Percentiles rank a stretch among this genome's conserved stretches.
These are phyloP conservation scores for Adansonia digitata DNA, from an alignment of 345 rosid genomes.

Conservation along the genomic window DNA sequence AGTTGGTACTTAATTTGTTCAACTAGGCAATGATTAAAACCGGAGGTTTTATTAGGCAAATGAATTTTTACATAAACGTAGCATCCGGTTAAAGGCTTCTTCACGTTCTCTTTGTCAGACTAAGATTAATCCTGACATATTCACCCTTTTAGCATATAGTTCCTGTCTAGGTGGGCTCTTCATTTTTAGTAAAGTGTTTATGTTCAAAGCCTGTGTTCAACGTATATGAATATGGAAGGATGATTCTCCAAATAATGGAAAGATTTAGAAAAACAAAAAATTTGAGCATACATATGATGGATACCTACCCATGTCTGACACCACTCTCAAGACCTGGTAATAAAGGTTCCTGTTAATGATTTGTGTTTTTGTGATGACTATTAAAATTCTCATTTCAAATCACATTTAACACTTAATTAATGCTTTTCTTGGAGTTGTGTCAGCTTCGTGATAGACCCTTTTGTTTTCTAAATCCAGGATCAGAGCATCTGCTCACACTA, in stretches of 20 bases:
- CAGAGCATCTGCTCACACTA: conserved; percentile 68
- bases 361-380: neutral
- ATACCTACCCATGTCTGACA: too few species aligned
- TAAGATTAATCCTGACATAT: neutral
- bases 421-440: neutral
- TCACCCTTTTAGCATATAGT: neutral
- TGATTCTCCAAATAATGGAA: too few species aligned
- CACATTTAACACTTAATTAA: neutral
- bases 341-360: neutral
- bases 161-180: too few species aligned
- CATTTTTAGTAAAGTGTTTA: too few species aligned
- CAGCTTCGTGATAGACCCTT: neutral
- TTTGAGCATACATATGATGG: too few species aligned
- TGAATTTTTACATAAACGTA: neutral
- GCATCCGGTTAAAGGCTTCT: neutral
- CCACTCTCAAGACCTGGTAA: too few species aligned
- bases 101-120: neutral
- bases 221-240: too few species aligned
- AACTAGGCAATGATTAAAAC: neutral
- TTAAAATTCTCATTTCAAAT: neutral
- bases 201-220: too few species aligned
- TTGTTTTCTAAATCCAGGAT: conserved; percentile 43
- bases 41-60: neutral
- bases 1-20: neutral
- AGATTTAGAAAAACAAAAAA: too few species aligned